A percentile compares a stretch with the other conserved stretches of the same genome.
phyloP scores from a whole-genome alignment of 148 eudicot species.

The Chenopodium berlandieri region DNA sequence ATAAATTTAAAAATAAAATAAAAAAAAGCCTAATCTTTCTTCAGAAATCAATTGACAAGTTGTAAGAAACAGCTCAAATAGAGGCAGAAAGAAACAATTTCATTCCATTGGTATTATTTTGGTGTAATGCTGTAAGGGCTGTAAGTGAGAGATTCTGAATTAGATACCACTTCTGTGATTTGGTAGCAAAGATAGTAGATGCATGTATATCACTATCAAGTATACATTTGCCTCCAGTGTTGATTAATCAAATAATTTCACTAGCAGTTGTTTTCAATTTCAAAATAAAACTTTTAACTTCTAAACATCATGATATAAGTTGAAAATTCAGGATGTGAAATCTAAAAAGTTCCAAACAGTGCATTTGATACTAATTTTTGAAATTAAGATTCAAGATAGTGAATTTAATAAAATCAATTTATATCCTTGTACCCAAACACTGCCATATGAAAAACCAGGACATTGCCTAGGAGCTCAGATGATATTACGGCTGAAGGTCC shows the following conservation, averaged over 20 bases:
- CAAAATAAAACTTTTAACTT: no score
- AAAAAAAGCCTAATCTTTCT: no score
- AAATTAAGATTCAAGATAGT: no score
- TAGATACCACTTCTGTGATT: neutral
- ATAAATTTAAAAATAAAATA: no score
- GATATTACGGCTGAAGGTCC: neutral
- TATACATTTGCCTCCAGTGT: neutral
- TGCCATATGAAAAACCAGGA: neutral
- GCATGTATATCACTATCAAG: neutral
- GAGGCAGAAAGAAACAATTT: neutral
- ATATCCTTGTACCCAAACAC: neutral
- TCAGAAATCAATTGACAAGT: neutral
- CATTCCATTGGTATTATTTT: no score
- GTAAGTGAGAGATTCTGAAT: neutral
- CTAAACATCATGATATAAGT: neutral
- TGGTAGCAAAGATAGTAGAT: neutral
- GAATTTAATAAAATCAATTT: no score
- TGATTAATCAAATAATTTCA: neutral
- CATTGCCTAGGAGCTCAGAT: neutral
- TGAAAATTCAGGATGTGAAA: neutral
- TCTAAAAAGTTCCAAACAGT: neutral
- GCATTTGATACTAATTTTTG: no score
- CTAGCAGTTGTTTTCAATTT: neutral
- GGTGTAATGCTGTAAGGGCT: neutral
- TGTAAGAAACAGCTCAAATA: neutral